Evolutionary conservation across 495 filamentous ascomycete species (phyloP).

Genomic region (Penicillium ochrochloron): DNA sequence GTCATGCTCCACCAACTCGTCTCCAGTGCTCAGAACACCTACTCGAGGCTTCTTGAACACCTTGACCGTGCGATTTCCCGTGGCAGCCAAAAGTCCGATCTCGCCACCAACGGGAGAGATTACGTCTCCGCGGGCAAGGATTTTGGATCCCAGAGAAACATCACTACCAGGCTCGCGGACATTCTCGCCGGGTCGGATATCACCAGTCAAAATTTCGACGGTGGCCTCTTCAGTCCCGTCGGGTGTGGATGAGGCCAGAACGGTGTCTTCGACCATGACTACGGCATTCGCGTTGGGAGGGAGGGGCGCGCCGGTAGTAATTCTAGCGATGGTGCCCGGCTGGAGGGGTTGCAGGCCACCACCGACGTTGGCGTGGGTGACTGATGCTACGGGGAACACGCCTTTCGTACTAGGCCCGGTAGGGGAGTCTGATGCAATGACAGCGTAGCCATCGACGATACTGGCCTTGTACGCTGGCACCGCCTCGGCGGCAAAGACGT

Average conservation of each 20-base stretch:
- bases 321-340: conserved; percentile 78
- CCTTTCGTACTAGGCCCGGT: conserved; percentile 67
- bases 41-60: conserved; percentile 79
- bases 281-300: conserved; percentile 88
- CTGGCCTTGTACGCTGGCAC: conserved; percentile 94
- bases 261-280: conserved; percentile 97
- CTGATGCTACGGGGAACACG: conserved; percentile 80
- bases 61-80: conserved; percentile 73
- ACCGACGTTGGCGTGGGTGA: conserved; percentile 81
- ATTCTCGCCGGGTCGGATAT: conserved; percentile 81
- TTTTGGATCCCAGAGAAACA: conserved; percentile 65
- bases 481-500: conserved; percentile 76
- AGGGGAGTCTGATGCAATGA: conserved; percentile 54
- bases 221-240: conserved; percentile 84
- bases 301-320: conserved; percentile 92
- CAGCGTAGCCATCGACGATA: conserved; percentile 96
- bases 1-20: conserved; percentile 85
- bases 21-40: conserved; percentile 91
- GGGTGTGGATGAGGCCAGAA: conserved; percentile 69
- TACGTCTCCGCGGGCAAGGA: conserved; percentile 75
- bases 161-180: conserved; percentile 92
- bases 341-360: conserved; percentile 61
- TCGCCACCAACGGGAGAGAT: conserved; percentile 88
- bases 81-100: conserved; percentile 84
- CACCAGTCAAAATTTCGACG: conserved; percentile 79